Evolutionary conservation across 192 early-diverging fungal species (phyloP).

Genomic region (Diversispora epigaea): DNA sequence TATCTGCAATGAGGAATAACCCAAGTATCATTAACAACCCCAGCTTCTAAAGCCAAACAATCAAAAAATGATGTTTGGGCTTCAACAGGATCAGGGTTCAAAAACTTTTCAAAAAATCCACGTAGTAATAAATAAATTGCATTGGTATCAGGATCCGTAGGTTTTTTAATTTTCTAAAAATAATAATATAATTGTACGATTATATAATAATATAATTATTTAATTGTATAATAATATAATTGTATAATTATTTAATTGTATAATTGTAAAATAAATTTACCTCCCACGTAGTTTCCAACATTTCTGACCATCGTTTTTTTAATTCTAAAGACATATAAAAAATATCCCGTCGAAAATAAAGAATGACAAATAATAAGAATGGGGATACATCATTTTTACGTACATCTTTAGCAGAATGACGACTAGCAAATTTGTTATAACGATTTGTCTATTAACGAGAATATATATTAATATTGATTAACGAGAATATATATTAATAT

Average conservation of each 20-base stretch:
- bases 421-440: conserved; percentile 48
- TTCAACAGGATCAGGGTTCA: conserved; percentile 40
- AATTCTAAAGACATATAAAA: conserved; percentile 42
- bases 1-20: conserved; percentile 45
- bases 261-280: too few relatives aligned
- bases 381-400: conserved; percentile 37
- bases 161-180: conserved; percentile 34
- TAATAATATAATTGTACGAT: background rate
- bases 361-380: conserved; percentile 42
- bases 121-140: conserved; percentile 42
- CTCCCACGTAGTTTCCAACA: conserved; percentile 43
- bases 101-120: conserved; percentile 41
- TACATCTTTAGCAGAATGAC: conserved; percentile 40
- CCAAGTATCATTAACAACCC: conserved; percentile 44
- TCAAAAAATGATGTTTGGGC: conserved; percentile 42
- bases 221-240: background rate
- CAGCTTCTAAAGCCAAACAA: conserved; percentile 39
- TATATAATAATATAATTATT: background rate
- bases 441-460: conserved; percentile 38
- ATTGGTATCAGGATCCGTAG: conserved; percentile 35
- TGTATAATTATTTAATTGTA: background rate
- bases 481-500: background rate
- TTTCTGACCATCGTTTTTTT: conserved; percentile 34
- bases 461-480: background rate
- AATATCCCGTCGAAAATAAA: conserved; percentile 43